Evolutionary conservation across 139 green algal genomes (phyloP), one percentile per base, ranked within the genome.

Genomic region (Chlorella ohadii): DNA sequence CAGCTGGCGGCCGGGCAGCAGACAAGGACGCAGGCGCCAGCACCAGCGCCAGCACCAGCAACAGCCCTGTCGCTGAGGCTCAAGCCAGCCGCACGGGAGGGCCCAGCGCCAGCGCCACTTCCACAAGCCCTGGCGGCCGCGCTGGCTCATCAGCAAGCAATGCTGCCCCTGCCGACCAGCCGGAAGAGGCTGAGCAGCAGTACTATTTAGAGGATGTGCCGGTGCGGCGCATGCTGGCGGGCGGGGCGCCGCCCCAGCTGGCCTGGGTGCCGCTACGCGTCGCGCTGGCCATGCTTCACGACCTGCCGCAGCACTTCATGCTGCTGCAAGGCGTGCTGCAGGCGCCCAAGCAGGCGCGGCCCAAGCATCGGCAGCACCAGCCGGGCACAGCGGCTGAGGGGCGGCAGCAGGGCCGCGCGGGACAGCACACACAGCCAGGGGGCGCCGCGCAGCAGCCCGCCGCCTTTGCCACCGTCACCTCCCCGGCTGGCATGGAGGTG

Each of bases 221-320:
- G 2, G 31, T 41, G 4, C 66, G 68, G 67, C 79, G 67, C 31
- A 25, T 78, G 51, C 79, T 84, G 47, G 63, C 78, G 0, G 63
- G 63, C 65, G 34, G 41, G 15, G 36, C 33, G n/a, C 79, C 66
- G 3, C 66, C 79, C 0, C 79, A 84, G 66, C 79, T 87, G 55
- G 83, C 71, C 17, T 66, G 64, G 55, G 55, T 87, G 55, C 83
- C 83, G 31, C 36, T 87, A 15, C 36, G 83, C 0, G 63, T 87
- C 0, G 83, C 83, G 51, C 73, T 87, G 67, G 17, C 23, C 22
- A 70, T 87, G 77, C 83, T 87, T 55, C 36, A 41, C 28, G 59
- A 33, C 17, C 65, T 83, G 66, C 77, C 83, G 2, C 71, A 78
- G 44, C 76, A 81, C 55, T 87, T 87, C 39, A 23, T 87, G 66